phyloP scores from a whole-genome alignment of 495 filamentous ascomycete species.

The Cairneyella variabilis region DNA sequence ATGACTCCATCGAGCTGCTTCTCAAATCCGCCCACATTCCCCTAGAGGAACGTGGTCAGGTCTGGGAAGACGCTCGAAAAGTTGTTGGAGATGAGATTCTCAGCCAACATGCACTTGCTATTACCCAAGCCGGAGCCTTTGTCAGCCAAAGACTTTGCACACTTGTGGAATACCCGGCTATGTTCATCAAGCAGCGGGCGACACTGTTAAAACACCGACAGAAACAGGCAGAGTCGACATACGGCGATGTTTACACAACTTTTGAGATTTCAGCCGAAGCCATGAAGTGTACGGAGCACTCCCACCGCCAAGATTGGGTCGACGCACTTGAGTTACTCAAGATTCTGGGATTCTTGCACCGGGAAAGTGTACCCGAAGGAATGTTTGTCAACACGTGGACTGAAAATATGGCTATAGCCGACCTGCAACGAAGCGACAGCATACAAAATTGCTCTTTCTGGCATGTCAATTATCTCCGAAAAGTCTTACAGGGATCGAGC shows the following conservation, averaged over 20 bases:
- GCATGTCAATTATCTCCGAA: not conserved
- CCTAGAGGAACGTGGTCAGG: too few relatives aligned
- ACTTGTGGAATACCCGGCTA: not conserved
- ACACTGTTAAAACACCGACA: not conserved
- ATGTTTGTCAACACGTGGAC: not conserved
- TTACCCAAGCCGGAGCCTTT: not conserved
- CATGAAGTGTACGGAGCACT: not conserved
- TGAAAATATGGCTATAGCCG: not conserved
- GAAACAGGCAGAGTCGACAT: not conserved
- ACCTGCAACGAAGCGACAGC: not conserved
- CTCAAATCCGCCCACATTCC: not conserved
- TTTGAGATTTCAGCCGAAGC: not conserved
- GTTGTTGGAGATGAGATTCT: not conserved
- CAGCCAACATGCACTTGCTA: not conserved
- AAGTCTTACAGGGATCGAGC: not conserved
- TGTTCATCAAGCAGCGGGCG: not conserved
- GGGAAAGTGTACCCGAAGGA: not conserved
- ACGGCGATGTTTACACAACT: not conserved
- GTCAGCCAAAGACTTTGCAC: not conserved
- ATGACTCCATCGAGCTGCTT: not conserved
- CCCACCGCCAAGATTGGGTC: not conserved
- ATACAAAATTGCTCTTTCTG: not conserved
- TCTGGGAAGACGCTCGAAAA: not conserved
- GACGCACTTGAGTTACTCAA: not conserved
- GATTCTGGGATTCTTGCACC: not conserved